phyloP scores from a whole-genome alignment of 192 early-diverging fungal genomes.

The Coemansia sp. region DNA sequence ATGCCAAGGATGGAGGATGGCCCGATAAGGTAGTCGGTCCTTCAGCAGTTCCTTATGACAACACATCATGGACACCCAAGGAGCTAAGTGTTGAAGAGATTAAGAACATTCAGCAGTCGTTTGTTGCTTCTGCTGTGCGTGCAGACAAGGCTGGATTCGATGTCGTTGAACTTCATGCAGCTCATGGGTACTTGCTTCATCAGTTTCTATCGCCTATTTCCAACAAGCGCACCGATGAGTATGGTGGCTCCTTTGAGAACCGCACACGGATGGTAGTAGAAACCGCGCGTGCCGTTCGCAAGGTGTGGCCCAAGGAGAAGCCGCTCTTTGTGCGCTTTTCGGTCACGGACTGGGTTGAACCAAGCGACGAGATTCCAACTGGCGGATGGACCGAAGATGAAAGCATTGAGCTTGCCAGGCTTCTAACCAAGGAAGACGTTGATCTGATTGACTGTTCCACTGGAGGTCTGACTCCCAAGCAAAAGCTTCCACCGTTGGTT shows the following conservation, averaged over 20 bases:
- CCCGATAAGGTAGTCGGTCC: constrained; percentile 70
- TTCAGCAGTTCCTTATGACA: constrained; percentile 56
- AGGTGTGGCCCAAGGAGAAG: constrained; percentile 74
- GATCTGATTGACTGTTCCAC: constrained; percentile 87
- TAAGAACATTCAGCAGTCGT: constrained; percentile 60
- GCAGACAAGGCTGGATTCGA: constrained; percentile 84
- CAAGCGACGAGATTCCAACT: constrained; percentile 41
- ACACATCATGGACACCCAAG: constrained; percentile 22
- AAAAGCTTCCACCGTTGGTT: constrained; percentile 45
- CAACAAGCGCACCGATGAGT: constrained; percentile 88
- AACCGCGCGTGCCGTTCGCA: constrained; percentile 61
- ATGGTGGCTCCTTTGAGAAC: constrained; percentile 91
- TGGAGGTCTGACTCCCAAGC: constrained; percentile 65
- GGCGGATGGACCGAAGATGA: constrained; percentile 80
- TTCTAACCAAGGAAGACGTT: constrained; percentile 65
- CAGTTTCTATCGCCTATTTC: constrained; percentile 77
- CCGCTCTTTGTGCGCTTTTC: constrained; percentile 86
- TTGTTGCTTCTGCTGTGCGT: constrained; percentile 64
- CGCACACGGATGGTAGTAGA: constrained; percentile 76
- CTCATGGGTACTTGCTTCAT: constrained; percentile 88
- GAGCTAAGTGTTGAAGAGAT: constrained; percentile 73
- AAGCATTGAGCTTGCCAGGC: constrained; percentile 60
- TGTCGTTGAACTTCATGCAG: constrained; percentile 84
- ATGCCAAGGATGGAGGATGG: constrained; percentile 63
- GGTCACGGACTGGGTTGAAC: constrained; percentile 66